phyloP scores from a whole-genome alignment of 1,284 basidiomycete species.

The Heterobasidion irregulare region DNA sequence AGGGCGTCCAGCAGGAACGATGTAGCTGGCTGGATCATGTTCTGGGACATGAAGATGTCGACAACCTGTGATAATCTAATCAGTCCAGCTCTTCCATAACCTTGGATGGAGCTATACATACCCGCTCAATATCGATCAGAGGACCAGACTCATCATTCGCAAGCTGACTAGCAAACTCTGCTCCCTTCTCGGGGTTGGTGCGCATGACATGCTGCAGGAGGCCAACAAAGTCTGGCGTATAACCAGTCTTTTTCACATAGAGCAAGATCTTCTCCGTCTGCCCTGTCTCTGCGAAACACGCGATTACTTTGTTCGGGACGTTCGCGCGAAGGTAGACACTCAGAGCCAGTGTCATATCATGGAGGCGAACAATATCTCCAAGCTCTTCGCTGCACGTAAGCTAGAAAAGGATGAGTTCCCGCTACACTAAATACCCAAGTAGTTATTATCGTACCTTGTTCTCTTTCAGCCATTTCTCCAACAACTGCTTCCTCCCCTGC shows the following conservation, averaged over 20 bases:
- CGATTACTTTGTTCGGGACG: conserved; percentile 97
- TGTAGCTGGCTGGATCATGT: conserved; percentile 99
- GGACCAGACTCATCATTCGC: conserved; percentile 93
- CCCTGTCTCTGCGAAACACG: conserved; percentile 98
- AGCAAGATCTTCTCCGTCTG: conserved; percentile 98
- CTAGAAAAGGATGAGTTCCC: conserved; percentile 28
- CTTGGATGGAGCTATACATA: conserved; percentile 25
- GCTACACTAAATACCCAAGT: not conserved
- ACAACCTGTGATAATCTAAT: conserved; percentile 50
- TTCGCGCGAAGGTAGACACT: conserved; percentile 98
- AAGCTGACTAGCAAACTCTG: conserved; percentile 95
- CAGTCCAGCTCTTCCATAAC: not conserved
- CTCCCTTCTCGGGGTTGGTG: conserved; percentile 95
- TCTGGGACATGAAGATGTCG: conserved; percentile 99
- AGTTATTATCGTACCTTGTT: conserved; percentile 65
- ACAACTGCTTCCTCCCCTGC: conserved; percentile 94
- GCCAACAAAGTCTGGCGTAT: conserved; percentile 89
- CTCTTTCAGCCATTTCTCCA: conserved; percentile 99
- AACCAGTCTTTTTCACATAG: conserved; percentile 97
- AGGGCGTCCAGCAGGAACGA: conserved; percentile 98
- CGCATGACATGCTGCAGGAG: conserved; percentile 98
- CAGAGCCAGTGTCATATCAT: conserved; percentile 98
- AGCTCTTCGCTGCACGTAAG: conserved; percentile 98
- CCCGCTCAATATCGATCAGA: conserved; percentile 90
- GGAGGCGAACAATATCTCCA: conserved; percentile 91